Evolutionary conservation across 768 basidiomycete genomes (phyloP).

Genomic region (Pulveroboletus sp.): DNA sequence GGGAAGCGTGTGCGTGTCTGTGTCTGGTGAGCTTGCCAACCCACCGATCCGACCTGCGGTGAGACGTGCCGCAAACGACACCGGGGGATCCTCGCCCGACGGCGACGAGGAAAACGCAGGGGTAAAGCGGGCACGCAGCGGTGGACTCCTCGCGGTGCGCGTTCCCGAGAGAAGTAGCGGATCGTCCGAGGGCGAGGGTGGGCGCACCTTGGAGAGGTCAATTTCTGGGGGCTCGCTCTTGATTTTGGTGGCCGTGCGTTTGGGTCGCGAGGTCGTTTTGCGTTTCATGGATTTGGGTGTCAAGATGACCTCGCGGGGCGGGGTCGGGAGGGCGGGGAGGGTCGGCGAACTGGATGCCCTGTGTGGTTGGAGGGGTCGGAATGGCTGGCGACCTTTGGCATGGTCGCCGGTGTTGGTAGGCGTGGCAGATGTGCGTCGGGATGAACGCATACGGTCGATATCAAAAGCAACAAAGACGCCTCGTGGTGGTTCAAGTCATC

Average conservation of each 20-base stretch:
- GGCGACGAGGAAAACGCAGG: conserved; percentile 36
- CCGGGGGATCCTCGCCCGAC: conserved; percentile 7
- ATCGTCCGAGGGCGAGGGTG: conserved; percentile 74
- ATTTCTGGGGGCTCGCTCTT: conserved; percentile 71
- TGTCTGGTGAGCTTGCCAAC: conserved; percentile 2
- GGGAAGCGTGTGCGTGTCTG: conserved; percentile 12
- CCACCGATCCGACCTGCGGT: conserved; percentile 4
- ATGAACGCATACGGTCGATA: conserved; percentile 14
- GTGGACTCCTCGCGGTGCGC: conserved; percentile 27
- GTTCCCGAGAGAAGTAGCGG: conserved; percentile 59
- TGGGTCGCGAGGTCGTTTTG: conserved; percentile 26
- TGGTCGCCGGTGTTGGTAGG: conserved; percentile 4
- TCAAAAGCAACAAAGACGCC: conserved; percentile 8
- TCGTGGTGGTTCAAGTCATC: conserved; percentile 5
- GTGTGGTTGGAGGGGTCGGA: conserved; percentile 15
- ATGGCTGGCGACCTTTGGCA: conserved; percentile 15
- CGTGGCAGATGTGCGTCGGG: conserved; percentile 11
- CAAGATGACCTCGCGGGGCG: conserved; percentile 61
- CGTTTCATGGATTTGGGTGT: conserved; percentile 39
- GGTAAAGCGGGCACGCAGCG: conserved; percentile 34
- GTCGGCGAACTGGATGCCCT: conserved; percentile 19
- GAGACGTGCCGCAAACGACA: conserved; percentile 23
- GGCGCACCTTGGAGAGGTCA: conserved; percentile 58
- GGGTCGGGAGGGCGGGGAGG: conserved; percentile 55
- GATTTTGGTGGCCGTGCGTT: conserved; percentile 24